Base-by-base conservation (phyloP, 2,329 filamentous ascomycete genomes). In the Trichoderma simmonsii region DNA sequence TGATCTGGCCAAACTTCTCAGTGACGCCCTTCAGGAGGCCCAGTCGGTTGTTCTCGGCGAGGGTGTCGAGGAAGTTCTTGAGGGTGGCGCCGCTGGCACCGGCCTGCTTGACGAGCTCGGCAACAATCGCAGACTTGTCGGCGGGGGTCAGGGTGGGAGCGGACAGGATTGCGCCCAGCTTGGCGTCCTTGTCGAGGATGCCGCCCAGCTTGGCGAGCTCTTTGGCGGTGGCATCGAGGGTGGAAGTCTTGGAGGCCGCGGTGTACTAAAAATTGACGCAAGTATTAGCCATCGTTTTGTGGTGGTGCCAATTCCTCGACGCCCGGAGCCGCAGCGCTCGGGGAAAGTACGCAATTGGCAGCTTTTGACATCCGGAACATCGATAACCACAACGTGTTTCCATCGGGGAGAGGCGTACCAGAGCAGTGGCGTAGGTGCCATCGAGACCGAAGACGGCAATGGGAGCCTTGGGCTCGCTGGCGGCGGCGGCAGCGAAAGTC, bases 31-130 rank as follows among this genome's bases (percentile, higher is more conserved):
- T 88, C 74, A 99, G 88, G 75, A 96, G 86, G 75, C 91, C 90
- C 77, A 99, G 88, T 77, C 96, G 90, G 90, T 99, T 99, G 91
- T 99, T 97, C 86, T 96, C 93, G 77, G 96, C 95, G 72, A 99
- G 89, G 72, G 95, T 93, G 72, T 86, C 81, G 78, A 99, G 89
- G 87, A 99, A 95, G 89, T 98, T 97, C 91, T 96, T 94, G 83
- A 98, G 86, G 75, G 95, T 93, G 81, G 93, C 90, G 81, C 93
- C 93, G 82, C 91, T 88, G 77, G 85, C 84, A 77, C 92, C 92
- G 75, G 92, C 86, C 81, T 91, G 88, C 90, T 97, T 97, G 84
- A 92, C 88, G 77, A 99, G 90, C 88, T 98, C 95, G 79, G 89
- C 85, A 74, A 98, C 85, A 80, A 99, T 94, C 83, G 91, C 87